Conservation (phyloP, 352 stramenopile species). For the Phytopythium kandeliae region DNA sequence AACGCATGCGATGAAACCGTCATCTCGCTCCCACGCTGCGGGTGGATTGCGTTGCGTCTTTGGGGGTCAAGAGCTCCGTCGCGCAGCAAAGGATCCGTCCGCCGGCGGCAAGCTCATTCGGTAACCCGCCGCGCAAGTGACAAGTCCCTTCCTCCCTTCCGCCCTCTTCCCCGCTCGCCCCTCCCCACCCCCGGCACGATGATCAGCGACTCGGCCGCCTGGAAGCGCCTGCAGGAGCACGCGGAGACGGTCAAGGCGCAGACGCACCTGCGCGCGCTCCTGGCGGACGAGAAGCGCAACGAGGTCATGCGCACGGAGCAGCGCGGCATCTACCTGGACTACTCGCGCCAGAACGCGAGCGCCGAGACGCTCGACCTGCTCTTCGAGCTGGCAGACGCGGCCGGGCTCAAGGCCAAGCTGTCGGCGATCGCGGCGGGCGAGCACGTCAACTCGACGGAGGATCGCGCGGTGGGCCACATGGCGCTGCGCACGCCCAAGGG, state of each 20-base stretch:
- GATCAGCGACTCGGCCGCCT: slow-evolving; percentile 73
- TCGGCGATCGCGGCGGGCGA: slow-evolving; percentile 90
- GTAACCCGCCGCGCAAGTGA: slow-evolving; percentile 10
- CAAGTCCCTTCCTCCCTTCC: not conserved
- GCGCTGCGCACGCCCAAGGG: slow-evolving; percentile 87
- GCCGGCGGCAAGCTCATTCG: too few relatives aligned
- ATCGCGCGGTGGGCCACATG: slow-evolving; percentile 95
- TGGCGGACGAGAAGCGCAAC: slow-evolving; percentile 86
- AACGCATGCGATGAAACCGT: not conserved
- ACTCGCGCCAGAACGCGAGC: slow-evolving; percentile 91
- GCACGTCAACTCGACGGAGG: slow-evolving; percentile 96
- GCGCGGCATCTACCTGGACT: slow-evolving; percentile 93
- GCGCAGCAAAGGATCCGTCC: too few relatives aligned
- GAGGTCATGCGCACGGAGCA: slow-evolving; percentile 89
- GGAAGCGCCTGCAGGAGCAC: slow-evolving; percentile 71
- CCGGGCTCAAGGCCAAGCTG: slow-evolving; percentile 82
- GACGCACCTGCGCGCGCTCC: slow-evolving; percentile 88
- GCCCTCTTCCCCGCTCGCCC: slow-evolving; percentile 2
- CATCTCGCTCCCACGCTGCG: not conserved
- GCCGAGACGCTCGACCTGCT: slow-evolving; percentile 87
- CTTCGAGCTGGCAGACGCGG: slow-evolving; percentile 88
- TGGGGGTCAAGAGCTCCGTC: too few relatives aligned
- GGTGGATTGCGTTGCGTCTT: slow-evolving; percentile 1
- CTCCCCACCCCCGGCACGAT: slow-evolving; percentile 19
- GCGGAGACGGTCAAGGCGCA: slow-evolving; percentile 69